Conservation (phyloP, 169 alveolate genomes). For the Theileria annulata region DNA sequence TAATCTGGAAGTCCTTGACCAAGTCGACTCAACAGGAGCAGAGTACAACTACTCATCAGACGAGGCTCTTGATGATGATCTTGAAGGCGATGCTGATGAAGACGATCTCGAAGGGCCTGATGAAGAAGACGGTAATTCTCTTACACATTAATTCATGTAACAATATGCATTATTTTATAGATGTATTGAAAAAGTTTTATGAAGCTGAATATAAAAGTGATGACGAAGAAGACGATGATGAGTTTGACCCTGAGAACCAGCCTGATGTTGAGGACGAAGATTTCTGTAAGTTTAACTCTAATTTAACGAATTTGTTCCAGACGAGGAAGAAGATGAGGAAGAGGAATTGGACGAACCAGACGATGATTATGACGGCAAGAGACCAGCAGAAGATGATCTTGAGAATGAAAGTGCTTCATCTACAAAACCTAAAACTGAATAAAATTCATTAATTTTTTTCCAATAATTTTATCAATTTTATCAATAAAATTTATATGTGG, state of each 20-base stretch:
- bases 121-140: constrained; percentile 67
- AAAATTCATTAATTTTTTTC: neutral
- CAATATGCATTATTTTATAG: constrained; percentile 59
- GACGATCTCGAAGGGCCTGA: constrained; percentile 83
- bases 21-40: constrained; percentile 81
- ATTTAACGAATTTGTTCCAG: constrained; percentile 9
- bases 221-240: constrained; percentile 88
- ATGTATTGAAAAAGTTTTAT: constrained; percentile 81
- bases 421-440: constrained; percentile 10
- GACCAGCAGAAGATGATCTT: constrained; percentile 24
- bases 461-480: neutral
- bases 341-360: constrained; percentile 71
- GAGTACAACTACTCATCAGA: constrained; percentile 79
- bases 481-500: neutral
- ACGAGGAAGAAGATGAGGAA: constrained; percentile 75
- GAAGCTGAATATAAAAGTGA: constrained; percentile 81
- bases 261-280: constrained; percentile 83
- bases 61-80: constrained; percentile 84
- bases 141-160: constrained; percentile 35
- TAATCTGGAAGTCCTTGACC: constrained; percentile 80
- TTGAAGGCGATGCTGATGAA: constrained; percentile 75
- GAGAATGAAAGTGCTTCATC: constrained; percentile 3
- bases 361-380: neutral
- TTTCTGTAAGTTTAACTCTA: constrained; percentile 55
- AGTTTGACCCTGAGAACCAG: constrained; percentile 82